Percentiles rank a stretch among this genome's conserved stretches.
These are phyloP conservation scores for Phytophthora uliginosa DNA, from an alignment of 352 stramenopile species.

Conservation along the genomic window DNA sequence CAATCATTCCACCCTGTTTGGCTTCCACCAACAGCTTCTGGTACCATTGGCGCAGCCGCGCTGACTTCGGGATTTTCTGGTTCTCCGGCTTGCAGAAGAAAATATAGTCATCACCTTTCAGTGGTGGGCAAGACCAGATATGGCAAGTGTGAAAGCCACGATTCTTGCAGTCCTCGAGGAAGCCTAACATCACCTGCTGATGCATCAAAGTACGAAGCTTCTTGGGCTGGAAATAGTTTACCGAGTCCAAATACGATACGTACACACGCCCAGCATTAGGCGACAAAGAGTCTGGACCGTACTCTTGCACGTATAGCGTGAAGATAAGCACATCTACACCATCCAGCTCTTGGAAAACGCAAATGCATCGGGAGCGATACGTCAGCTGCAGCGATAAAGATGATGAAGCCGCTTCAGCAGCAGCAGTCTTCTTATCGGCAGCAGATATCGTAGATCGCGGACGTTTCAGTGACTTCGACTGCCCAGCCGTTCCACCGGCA, in stretches of 20 bases:
- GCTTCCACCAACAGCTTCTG: constrained; percentile 85
- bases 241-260: constrained; percentile 91
- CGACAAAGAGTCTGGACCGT: constrained; percentile 73
- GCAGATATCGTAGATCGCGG: constrained; percentile 43
- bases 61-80: constrained; percentile 92
- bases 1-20: constrained; percentile 84
- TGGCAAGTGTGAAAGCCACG: constrained; percentile 89
- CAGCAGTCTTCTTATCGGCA: constrained; percentile 30
- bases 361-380: constrained; percentile 91
- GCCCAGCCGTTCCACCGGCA: constrained; percentile 21
- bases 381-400: constrained; percentile 76
- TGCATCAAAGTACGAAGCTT: constrained; percentile 91
- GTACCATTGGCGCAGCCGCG: constrained; percentile 89
- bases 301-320: constrained; percentile 92
- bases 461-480: constrained; percentile 79
- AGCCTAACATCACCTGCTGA: constrained; percentile 91
- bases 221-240: constrained; percentile 93
- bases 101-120: constrained; percentile 92
- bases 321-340: constrained; percentile 92
- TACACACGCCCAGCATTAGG: constrained; percentile 89
- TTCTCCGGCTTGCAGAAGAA: constrained; percentile 94
- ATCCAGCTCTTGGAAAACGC: constrained; percentile 91
- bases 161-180: constrained; percentile 90
- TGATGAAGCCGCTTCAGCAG: constrained; percentile 19
- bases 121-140: constrained; percentile 92